Evolutionary conservation across 805 yeast species (phyloP), one percentile per base, ranked within the genome.

Genomic region (Pichia occidentalis): DNA sequence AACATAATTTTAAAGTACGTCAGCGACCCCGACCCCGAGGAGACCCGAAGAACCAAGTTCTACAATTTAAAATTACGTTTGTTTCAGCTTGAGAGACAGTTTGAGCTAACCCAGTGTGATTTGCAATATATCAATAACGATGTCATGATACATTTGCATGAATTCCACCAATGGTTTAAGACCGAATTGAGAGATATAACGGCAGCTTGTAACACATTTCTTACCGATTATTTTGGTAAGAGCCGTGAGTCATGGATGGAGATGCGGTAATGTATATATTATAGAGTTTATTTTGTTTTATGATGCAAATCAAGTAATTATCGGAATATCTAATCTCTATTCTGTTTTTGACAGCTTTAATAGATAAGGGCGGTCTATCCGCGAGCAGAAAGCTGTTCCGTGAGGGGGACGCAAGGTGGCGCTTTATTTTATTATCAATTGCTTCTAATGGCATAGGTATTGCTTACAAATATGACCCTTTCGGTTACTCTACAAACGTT

Each of bases 21-120:
- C 9, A 59, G 61, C 23, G 65, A 61, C 32, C 45, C 52, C 1
- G 54, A 60, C 40, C 64, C 63, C 2, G 63, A 59, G 23, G 59
- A 53, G 33, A 59, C 65, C 5, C 41, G 65, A 26, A 50, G 53
- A 29, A 55, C 52, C 24, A 57, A 57, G 25, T 37, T 54, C 7
- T 52, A 56, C 36, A 51, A 53, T 30, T 35, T 60, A 21, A 57
- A 53, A 34, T 37, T 60, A 29, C 50, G 52, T 37, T 44, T 60
- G 2, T 54, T 53, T 29, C 61, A 59, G 37, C 49, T 57, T 34
- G 56, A 55, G 24, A 48, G 55, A 34, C 67, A 62, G 37, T 44
- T 44, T 19, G 53, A 48, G 12, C 37, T 59, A 4, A 32, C 59
- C 4, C 45, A 40, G 5, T 26, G 36, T 4, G 67, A 62, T 32